Evolutionary conservation across 2,329 filamentous ascomycete species (phyloP), one percentile per base, ranked within the genome.

Genomic region (Aspergillus aculeatus): DNA sequence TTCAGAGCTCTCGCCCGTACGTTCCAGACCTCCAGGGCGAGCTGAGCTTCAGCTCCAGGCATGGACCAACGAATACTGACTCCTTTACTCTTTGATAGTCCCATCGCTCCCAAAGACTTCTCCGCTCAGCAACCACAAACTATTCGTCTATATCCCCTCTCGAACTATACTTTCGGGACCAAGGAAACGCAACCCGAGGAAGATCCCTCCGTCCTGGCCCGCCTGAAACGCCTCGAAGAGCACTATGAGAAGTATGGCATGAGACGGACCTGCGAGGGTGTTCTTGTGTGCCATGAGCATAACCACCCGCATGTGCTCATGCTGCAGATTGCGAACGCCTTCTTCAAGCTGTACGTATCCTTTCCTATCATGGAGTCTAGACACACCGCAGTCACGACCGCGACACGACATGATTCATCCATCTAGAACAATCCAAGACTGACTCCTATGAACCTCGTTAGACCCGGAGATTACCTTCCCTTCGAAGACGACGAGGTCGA

Each of bases 121-220:
- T 91, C 93, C 73, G 88, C 86, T 55, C 92, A 94, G 75, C 95
- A 99, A 77, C 92, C 94, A 35, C 81, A 88, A 68, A 95, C 92
- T 2, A 93, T 99, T 72, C 90, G 91, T 56, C 86, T 99, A 26
- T 98, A 93, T 73, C 95, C 95, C 35, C 85, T 99, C 52, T 96
- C 92, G 67, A 99, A 98, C 83, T 99, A 99, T 83, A 98, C 95
- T 24, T 98, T 99, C 72, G 94, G 94, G 64, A 96, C 96, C 62
- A 99, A 99, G 79, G 95, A 98, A 81, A 96, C 91, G 23, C 95
- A 99, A 75, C 95, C 94, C 2, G 95, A 99, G 78, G 95, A 99
- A 78, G 95, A 99, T 71, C 93, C 94, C 0, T 97, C 92, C 0
- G 95, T 99, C 2, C 86, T 96, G 59, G 93, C 95, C 58, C 90